Base-by-base conservation (phyloP, 768 basidiomycete species). In the Tulasnella sp. region DNA sequence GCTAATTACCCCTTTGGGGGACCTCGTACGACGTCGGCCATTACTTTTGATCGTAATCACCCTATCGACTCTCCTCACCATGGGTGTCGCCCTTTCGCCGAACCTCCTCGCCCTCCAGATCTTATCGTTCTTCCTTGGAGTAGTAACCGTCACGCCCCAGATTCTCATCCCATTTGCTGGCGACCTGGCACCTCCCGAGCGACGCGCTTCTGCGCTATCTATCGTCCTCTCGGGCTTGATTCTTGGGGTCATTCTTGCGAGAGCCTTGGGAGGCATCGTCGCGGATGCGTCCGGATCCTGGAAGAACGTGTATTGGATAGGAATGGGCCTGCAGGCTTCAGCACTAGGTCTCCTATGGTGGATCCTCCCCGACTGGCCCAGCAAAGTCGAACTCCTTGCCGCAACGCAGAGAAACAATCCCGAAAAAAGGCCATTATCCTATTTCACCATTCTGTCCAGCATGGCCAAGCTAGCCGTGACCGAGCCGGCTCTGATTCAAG, bases 1-100 rank as follows among this genome's bases (percentile, higher is more conserved):
- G 3, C 83, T 95, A 57, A 89, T 96, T 75, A 89, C 92, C 0
- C 95, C 95, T 1, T 86, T 94, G 0, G 95, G 95, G 10, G 95
- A 97, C 83, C 87, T 96, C 29, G 87, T 94, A 39, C 91, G 92
- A 26, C 86, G 94, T 46, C 87, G 95, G 16, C 91, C 89, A 67
- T 86, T 97, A 0, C 87, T 92, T 40, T 86, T 96, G 29, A 78
- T 86, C 15, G 84, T 94, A 26, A 85, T 91, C 51, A 80, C 87
- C 1, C 70, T 88, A 29, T 89, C 91, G 0, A 87, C 88, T 0
- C 81, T 86, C 5, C 85, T 97, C 4, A 89, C 92, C 0, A 89
- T 96, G 73, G 94, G 91, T 0, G 86, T 95, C 0, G 88, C 92
- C 0, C 80, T 93, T 16, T 92, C 93, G 0, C 84, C 83, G 2